Base-by-base conservation (phyloP, 352 stramenopile genomes). In the Globisporangium nodosum region DNA sequence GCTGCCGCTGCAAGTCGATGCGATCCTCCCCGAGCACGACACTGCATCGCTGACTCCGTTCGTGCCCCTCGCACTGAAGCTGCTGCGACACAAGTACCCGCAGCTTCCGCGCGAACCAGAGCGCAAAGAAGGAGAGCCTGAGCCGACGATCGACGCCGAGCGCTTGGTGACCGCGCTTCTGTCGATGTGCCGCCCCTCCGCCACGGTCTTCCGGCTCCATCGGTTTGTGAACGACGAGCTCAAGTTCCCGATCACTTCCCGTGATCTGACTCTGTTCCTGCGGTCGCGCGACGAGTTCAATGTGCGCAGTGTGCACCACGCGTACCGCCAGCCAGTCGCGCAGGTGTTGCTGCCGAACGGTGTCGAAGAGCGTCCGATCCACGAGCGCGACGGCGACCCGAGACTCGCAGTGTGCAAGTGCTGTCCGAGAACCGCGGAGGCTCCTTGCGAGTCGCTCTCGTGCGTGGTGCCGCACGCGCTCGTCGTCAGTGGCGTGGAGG, bases 121-220 rank as follows among this genome's bases (percentile, higher is more conserved):
- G 57, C 9, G 0, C 30, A 43, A 27, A 45, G 24, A 31, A n/a
- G 21, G 7, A 5, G 43, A 56, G 27, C 33, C 54, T 12, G 50
- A 60, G 33, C 61, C 50, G 24, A 49, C 20, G 37, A 68, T 72
- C 15, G 73, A 82, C 49, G 63, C 62, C 21, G 65, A 80, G n/a
- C 56, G 56, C 3, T 54, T 85, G 11, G 51, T 68, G 3, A 39
- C 71, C 5, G 62, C 65, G 24, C 68, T 91, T 1, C 56, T 71
- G 0, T 13, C 21, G 2, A 54, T 74, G 15, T 88, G 81, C 54
- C 60, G 73, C 15, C 81, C 79, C 35, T 84, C 75, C 13, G 69
- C 78, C 7, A 90, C 81, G 39, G 60, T 92, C 0, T 88, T 79
- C 49, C 72, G 65, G 5, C 56, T 92, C 37, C 75, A 88, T 42